Evolutionary conservation across 129 eudicot genomes (phyloP).

Genomic region (Tagetes patula): DNA sequence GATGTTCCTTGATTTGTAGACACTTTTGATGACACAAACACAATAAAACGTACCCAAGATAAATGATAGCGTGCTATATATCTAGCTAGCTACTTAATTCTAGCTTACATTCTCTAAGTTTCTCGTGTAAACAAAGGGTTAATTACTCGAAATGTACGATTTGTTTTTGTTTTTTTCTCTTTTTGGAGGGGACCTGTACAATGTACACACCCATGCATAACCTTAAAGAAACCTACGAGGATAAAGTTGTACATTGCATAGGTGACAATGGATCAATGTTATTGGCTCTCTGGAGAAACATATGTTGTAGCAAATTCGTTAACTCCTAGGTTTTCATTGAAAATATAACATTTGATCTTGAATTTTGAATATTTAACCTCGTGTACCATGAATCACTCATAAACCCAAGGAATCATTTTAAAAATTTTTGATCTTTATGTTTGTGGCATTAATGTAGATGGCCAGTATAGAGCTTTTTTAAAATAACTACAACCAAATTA

Average conservation of each 20-base stretch:
- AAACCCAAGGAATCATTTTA: slow-evolving; percentile 24
- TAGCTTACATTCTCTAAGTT: slow-evolving; percentile 16
- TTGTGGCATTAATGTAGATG: background rate
- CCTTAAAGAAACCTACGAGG: slow-evolving; percentile 37
- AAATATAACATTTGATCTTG: slow-evolving; percentile 30
- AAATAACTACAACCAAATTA: too few species aligned
- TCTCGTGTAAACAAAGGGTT: slow-evolving; percentile 8
- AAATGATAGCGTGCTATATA: too few species aligned
- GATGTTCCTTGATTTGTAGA: too few species aligned
- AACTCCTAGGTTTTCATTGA: slow-evolving; percentile 35
- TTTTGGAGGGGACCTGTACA: slow-evolving; percentile 19
- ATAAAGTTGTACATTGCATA: slow-evolving; percentile 29
- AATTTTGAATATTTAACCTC: slow-evolving; percentile 14
- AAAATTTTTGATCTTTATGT: background rate
- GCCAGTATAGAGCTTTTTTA: background rate
- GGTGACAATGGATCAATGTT: slow-evolving; percentile 38
- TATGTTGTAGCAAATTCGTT: slow-evolving; percentile 17
- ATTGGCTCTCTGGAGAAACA: slow-evolving; percentile 35
- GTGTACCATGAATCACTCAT: slow-evolving; percentile 23
- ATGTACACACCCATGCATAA: too few species aligned
- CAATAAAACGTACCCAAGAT: too few species aligned
- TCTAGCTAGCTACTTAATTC: too few species aligned
- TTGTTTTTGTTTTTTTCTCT: slow-evolving; percentile 15
- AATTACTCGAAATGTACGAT: background rate
- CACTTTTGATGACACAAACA: too few species aligned